Evolutionary conservation across 164 flowering plant genomes (phyloP), one percentile per base, ranked within the genome.

Genomic region (Aristolochia contorta): DNA sequence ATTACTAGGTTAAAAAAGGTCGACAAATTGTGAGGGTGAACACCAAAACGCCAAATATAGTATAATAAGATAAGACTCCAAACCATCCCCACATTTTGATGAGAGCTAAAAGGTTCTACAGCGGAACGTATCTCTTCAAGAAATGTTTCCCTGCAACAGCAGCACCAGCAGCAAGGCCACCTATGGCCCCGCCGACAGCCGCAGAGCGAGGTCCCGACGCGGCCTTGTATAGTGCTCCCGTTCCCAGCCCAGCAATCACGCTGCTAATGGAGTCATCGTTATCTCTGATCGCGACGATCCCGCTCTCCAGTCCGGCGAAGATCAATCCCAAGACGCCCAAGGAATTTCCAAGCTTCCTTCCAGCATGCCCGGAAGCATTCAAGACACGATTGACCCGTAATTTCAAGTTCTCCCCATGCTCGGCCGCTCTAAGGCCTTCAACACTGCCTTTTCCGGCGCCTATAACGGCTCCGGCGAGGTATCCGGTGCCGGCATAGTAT

Each of bases 221-320:
- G 4, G 89, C 89, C 77, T 66, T 72, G 53, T 80, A 86, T 5
- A 88, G 53, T 0, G 82, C 96, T 13, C 97, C 97, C 0, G 94
- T 86, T 19, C 86, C 94, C 65, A 88, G 61, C 13, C 96, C 97
- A 47, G 96, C 97, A n/a, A 67, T 51, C 25, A 83, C 79, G 32
- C 79, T 83, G 25, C 74, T 88, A 22, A 75, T 12, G 50, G 75
- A 33, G 72, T 91, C 94, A 66, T 86, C 97, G 0, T 70, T 56
- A 5, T 71, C 96, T 46, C 86, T 80, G 14, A 53, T 14, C 19
- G 69, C 60, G 0, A 72, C 66, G 21, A 85, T 47, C 19, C 75
- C 86, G 47, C 90, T 88, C 70, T 88, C 87, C 56, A 82, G n/a
- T 48, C 84, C 84, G 10, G 85, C 82, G 53, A 65, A 84, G 18